These are phyloP conservation scores for Hymenoscyphus linearis DNA, from an alignment of 2,329 filamentous ascomycete species.

Conservation along the genomic window DNA sequence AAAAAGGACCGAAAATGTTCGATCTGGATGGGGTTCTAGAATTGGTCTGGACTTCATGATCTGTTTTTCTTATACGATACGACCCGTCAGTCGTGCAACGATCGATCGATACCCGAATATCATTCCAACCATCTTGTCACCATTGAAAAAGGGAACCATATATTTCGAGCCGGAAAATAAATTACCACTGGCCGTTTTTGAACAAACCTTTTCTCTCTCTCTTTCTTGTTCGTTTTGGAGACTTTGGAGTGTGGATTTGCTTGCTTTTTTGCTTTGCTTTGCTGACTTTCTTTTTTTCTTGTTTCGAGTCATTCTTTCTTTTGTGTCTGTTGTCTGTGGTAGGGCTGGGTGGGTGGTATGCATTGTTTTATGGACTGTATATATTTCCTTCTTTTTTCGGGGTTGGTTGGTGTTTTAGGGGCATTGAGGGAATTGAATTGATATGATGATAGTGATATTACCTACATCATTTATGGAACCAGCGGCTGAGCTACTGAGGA, in stretches of 20 bases:
- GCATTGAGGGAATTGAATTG: no score
- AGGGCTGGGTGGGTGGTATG: not conserved
- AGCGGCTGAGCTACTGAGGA: not conserved
- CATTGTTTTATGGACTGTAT: no score
- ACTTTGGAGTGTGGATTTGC: not conserved
- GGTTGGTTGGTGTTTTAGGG: not conserved
- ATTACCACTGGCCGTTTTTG: not conserved
- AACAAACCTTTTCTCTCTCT: not conserved
- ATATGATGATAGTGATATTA: no score
- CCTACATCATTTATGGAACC: not conserved
- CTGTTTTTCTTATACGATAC: not conserved
- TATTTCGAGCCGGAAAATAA: not conserved
- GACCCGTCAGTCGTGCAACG: not conserved
- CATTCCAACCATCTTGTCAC: not conserved
- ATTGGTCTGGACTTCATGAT: conserved; percentile 47
- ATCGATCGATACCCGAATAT: not conserved
- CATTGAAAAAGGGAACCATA: not conserved
- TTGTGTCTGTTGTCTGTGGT: not conserved
- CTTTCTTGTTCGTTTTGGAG: not conserved
- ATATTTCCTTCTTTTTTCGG: not conserved
- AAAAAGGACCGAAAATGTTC: conserved; percentile 43
- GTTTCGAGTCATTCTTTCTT: not conserved
- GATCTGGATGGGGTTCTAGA: conserved; percentile 51
- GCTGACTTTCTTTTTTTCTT: not conserved
- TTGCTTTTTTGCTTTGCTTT: not conserved